Conservation (phyloP, 371 early-diverging fungal genomes). For the Dinochytrium kinnereticum region DNA sequence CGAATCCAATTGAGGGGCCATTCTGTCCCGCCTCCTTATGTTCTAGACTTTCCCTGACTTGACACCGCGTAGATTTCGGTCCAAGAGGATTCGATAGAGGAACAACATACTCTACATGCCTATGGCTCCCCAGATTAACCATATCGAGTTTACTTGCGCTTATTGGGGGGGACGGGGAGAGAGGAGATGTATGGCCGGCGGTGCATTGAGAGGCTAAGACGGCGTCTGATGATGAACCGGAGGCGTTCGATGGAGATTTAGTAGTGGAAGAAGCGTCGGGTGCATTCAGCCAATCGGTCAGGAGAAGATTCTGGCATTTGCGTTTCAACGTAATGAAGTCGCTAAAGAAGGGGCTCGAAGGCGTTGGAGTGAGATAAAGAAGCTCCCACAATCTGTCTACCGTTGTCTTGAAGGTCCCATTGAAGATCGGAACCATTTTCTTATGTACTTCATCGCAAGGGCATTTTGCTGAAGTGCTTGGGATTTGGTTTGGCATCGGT, state of each 20-base stretch:
- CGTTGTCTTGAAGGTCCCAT: conserved; percentile 26
- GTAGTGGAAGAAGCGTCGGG: background rate
- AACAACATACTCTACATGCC: conserved; percentile 42
- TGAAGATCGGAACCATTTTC: conserved; percentile 31
- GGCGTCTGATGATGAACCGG: conserved; percentile 4
- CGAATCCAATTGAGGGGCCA: background rate
- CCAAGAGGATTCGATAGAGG: conserved; percentile 47
- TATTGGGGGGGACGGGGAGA: background rate
- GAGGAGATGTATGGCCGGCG: background rate
- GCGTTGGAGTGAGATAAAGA: conserved; percentile 28
- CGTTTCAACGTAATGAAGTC: conserved; percentile 14
- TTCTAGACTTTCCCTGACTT: conserved; percentile 22
- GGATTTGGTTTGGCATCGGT: background rate
- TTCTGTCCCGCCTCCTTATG: background rate
- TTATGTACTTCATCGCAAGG: conserved; percentile 31
- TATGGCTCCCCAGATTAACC: conserved; percentile 18
- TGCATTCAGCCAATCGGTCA: background rate
- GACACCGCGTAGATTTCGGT: conserved; percentile 39
- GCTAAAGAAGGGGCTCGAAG: background rate
- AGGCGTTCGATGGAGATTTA: background rate
- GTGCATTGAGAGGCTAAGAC: conserved; percentile 20
- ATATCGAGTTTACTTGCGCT: background rate
- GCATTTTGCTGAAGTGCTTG: conserved; percentile 16
- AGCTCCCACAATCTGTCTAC: conserved; percentile 31
- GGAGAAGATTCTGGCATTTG: conserved; percentile 19